Base-by-base conservation (phyloP, 192 early-diverging fungal species). In the Allomyces macrogynus region DNA sequence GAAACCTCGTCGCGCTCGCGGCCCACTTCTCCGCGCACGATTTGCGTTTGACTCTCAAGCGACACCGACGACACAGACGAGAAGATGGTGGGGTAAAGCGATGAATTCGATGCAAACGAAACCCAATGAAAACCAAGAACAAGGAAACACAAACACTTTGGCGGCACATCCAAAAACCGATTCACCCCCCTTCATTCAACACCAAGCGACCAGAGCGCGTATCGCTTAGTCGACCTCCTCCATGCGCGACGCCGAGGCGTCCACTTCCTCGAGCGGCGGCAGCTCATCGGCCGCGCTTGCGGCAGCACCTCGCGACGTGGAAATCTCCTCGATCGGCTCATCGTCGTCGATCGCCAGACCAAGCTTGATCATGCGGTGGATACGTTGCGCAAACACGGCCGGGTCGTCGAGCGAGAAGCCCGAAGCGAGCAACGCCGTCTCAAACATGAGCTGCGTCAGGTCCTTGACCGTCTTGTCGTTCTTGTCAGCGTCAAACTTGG, bases 381-480 rank as follows among this genome's bases (percentile, higher is more conserved):
- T 97, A 79, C 94, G 92, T 74, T 76, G 78, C 63, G 90, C 83
- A 69, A 97, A 97, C 71, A 80, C 82, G 67, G 87, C 82, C 61
- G 94, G 91, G 75, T 99, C 92, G 71, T 99, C 94, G 43, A 99
- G 87, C 61, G 81, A 80, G 88, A 97, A 99, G 72, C 96, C 96
- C 71, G 96, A 99, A 66, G 90, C 80, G 69, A 99, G 84, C 66
- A 97, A 81, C 42, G 96, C 80, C 66, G 95, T 89, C 71, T 99
- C 94, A 77, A 83, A 99, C 72, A 99, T 83, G 67, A 99, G 83
- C 79, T 85, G 86, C 72, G 89, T 89, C 62, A 97, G 78, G 74
- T 97, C 88, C 86, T 95, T 94, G 72, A 97, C 92, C 68, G 94
- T 95, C 80, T 92, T 91, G 87, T 97, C 94, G 79, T 91, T 91